A percentile compares a stretch with the other conserved stretches of the same genome.
These are phyloP conservation scores for Hypoxylon sp. DNA, from an alignment of 2,329 filamentous ascomycete genomes.

Conservation along the genomic window DNA sequence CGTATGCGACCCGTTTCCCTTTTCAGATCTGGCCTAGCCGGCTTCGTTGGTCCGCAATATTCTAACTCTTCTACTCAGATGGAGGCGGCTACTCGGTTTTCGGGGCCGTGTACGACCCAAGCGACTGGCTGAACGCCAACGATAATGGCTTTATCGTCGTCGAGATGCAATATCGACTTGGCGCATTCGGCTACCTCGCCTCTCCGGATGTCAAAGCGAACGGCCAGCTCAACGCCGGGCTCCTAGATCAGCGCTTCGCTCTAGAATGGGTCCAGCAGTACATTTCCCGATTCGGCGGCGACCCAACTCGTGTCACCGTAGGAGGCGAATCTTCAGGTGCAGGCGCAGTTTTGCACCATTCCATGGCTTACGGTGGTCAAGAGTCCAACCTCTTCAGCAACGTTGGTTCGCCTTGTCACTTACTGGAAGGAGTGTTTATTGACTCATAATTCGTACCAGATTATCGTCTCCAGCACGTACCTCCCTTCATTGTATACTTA, in stretches of 20 bases:
- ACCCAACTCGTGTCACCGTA: conserved; percentile 44
- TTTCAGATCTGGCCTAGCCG: conserved; percentile 28
- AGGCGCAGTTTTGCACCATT: conserved; percentile 38
- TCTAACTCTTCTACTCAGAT: conserved; percentile 42
- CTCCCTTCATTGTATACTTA: conserved; percentile 38
- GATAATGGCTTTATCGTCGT: conserved; percentile 57
- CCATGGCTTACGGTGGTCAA: conserved; percentile 38
- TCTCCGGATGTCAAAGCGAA: conserved; percentile 37
- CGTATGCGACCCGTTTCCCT: conserved; percentile 40
- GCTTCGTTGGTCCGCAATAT: conserved; percentile 34
- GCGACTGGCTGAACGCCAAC: conserved; percentile 54
- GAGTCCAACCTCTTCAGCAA: conserved; percentile 40
- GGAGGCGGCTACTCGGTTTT: conserved; percentile 46
- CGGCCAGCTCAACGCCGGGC: conserved; percentile 48
- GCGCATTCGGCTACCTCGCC: conserved; percentile 54
- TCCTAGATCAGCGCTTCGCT: conserved; percentile 59
- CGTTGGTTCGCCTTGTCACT: conserved; percentile 17
- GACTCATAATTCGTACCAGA: conserved; percentile 27
- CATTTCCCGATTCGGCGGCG: conserved; percentile 46
- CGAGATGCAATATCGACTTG: conserved; percentile 58
- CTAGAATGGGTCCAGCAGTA: conserved; percentile 63
- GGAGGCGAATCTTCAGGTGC: conserved; percentile 45
- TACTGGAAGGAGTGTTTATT: not conserved
- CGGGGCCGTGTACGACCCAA: conserved; percentile 41
- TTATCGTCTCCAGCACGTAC: conserved; percentile 40